Evolutionary conservation across 129 eudicot species (phyloP), one percentile per base, ranked within the genome.

Genomic region (Ambrosia trifida): DNA sequence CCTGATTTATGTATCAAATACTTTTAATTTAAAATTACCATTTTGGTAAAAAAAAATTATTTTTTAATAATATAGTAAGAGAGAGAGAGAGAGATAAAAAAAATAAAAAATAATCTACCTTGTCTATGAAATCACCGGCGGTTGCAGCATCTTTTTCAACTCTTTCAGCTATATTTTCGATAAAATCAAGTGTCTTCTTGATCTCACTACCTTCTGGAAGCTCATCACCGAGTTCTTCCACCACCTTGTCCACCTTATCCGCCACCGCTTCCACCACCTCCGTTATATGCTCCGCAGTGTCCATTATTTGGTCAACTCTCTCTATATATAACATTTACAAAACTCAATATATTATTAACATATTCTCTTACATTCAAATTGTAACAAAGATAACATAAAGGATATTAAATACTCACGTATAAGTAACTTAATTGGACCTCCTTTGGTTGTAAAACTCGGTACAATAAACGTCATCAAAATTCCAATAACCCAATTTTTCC

Each of bases 401-500:
- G 30, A 50, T 17, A 44, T 11, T 35, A 35, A 53, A 66, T 64
- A 60, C 85, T 84, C 77, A 87, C 89, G 73, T 33, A 72, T 2
- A 28, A 72, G 56, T 36, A 58, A 24, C 58, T 78, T 72, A 18
- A 72, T 72, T 65, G 91, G 87, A 20, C 87, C 87, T 79, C 87
- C 83, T 75, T 83, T 88, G 54, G 80, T 76, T 17, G 81, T 85
- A 72, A 80, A 58, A 13, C 78, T 75, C 0, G 95, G 90, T 11
- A 83, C 60, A 17, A 75, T 50, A 31, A 85, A 14, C 36, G 85
- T 61, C 44, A 80, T 63, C 52, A 82, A 43, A 7, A 73, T 35
- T 33, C 90, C 90, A n/a, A 77, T 20, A 16, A 68, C 53, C 90
- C 90, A 88, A 46, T 66, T 80, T 64, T 77, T 79, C 90, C 87